These are phyloP conservation scores for Coemansia sp. DNA, from an alignment of 192 early-diverging fungal genomes.

Conservation along the genomic window DNA sequence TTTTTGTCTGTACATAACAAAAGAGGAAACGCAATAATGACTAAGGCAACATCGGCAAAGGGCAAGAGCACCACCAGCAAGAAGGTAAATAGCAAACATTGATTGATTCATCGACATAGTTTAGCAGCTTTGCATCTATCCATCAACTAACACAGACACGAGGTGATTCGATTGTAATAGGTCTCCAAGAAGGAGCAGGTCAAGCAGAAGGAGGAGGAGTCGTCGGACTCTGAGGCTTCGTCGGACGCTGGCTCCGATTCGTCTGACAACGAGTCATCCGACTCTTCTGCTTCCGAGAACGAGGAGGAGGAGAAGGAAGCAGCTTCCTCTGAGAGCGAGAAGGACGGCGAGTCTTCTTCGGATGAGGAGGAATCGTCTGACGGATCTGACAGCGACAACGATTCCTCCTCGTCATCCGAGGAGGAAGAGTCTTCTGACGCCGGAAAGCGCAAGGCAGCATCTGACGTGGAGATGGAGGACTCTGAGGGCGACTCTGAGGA, in stretches of 20 bases:
- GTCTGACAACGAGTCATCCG: slow-evolving; percentile 10
- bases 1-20: slow-evolving; percentile 16
- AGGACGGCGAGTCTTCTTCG: slow-evolving; percentile 17
- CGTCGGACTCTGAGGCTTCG: slow-evolving; percentile 29
- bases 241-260: slow-evolving; percentile 11
- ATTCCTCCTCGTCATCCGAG: too few species aligned
- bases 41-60: slow-evolving; percentile 7
- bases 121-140: background rate
- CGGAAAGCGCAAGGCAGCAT: slow-evolving; percentile 9
- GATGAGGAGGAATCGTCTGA: slow-evolving; percentile 31
- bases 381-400: slow-evolving; percentile 24
- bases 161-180: background rate
- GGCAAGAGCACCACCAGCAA: too few species aligned
- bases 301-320: background rate
- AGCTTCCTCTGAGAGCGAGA: slow-evolving; percentile 6
- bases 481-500: slow-evolving; percentile 25
- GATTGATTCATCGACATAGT: background rate
- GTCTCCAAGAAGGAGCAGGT: slow-evolving; percentile 27
- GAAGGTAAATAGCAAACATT: slow-evolving; percentile 14
- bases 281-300: background rate
- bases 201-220: slow-evolving; percentile 20
- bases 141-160: too few species aligned
- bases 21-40: background rate
- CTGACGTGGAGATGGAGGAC: slow-evolving; percentile 40
- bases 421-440: slow-evolving; percentile 47